A percentile compares a stretch with the other conserved stretches of the same genome.
These are phyloP conservation scores for Blastocystis sp. DNA, from an alignment of 352 stramenopile species.

Conservation along the genomic window DNA sequence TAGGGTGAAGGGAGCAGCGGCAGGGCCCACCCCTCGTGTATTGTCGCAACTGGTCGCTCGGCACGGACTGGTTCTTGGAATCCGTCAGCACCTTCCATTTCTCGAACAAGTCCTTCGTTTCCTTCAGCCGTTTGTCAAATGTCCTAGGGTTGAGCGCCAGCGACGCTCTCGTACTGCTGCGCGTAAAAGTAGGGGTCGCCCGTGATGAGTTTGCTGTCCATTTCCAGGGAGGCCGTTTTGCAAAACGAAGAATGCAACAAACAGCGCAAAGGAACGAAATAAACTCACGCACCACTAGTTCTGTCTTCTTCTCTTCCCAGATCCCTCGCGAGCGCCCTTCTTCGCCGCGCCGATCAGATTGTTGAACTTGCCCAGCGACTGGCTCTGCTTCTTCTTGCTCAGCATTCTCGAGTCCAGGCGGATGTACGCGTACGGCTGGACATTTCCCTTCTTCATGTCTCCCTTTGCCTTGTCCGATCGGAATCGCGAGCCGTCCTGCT, in stretches of 20 bases:
- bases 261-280: slow-evolving; percentile 39
- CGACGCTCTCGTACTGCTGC: background rate
- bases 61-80: background rate
- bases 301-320: slow-evolving; percentile 8
- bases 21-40: slow-evolving; percentile 30
- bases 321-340: slow-evolving; percentile 39
- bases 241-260: slow-evolving; percentile 5
- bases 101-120: slow-evolving; percentile 62
- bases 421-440: slow-evolving; percentile 65
- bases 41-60: slow-evolving; percentile 21
- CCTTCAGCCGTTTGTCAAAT: slow-evolving; percentile 53
- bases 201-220: background rate
- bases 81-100: slow-evolving; percentile 51
- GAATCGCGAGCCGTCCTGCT: slow-evolving; percentile 28
- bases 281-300: background rate
- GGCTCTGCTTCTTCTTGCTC: slow-evolving; percentile 67
- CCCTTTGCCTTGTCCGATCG: slow-evolving; percentile 9
- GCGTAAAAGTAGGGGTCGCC: slow-evolving; percentile 58
- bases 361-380: slow-evolving; percentile 63
- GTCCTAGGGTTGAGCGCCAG: background rate
- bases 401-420: slow-evolving; percentile 41
- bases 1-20: background rate
- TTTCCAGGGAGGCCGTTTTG: background rate
- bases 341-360: slow-evolving; percentile 65
- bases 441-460: slow-evolving; percentile 66